Percentiles rank a stretch among this genome's conserved stretches.
Evolutionary conservation across 768 basidiomycete genomes (phyloP).

Genomic region (Phlebiopsis flavidoalba): DNA sequence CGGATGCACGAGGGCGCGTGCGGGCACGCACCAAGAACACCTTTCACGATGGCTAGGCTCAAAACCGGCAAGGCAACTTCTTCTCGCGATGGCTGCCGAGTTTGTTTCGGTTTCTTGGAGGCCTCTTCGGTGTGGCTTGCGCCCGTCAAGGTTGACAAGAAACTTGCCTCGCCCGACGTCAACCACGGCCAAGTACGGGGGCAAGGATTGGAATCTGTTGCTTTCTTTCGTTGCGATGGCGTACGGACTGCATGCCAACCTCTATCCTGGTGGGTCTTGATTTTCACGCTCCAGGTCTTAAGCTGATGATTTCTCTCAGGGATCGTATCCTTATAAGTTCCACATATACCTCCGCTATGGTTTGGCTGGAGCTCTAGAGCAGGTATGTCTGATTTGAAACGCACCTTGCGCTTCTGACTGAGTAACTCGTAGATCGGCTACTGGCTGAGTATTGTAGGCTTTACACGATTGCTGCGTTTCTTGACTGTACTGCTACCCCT

Average conservation of each 20-base stretch:
- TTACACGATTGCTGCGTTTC: slow-evolving; percentile 47
- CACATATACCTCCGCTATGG: slow-evolving; percentile 56
- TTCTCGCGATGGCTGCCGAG: slow-evolving; percentile 32
- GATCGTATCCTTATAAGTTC: slow-evolving; percentile 50
- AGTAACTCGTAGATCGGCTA: slow-evolving; percentile 53
- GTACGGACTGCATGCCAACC: slow-evolving; percentile 41
- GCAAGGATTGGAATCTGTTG: slow-evolving; percentile 63
- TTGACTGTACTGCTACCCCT: slow-evolving; percentile 54
- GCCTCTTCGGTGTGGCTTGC: slow-evolving; percentile 65
- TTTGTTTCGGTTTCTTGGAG: slow-evolving; percentile 59
- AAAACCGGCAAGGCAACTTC: slow-evolving; percentile 9
- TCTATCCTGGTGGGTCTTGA: slow-evolving; percentile 40
- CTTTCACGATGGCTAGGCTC: slow-evolving; percentile 21
- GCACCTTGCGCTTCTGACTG: background rate
- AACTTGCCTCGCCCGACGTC: background rate
- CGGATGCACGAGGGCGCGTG: slow-evolving; percentile 40
- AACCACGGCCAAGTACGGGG: slow-evolving; percentile 36
- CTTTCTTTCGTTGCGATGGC: slow-evolving; percentile 48
- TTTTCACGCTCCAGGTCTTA: background rate
- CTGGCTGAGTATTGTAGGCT: slow-evolving; percentile 53
- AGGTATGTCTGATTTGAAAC: slow-evolving; percentile 31
- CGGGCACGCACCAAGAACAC: slow-evolving; percentile 32
- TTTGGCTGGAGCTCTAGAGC: slow-evolving; percentile 69
- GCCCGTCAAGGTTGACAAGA: slow-evolving; percentile 31
- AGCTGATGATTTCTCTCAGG: slow-evolving; percentile 31